Conservation (phyloP, 257 asterid genomes). For the Jacaranda mimosifolia region DNA sequence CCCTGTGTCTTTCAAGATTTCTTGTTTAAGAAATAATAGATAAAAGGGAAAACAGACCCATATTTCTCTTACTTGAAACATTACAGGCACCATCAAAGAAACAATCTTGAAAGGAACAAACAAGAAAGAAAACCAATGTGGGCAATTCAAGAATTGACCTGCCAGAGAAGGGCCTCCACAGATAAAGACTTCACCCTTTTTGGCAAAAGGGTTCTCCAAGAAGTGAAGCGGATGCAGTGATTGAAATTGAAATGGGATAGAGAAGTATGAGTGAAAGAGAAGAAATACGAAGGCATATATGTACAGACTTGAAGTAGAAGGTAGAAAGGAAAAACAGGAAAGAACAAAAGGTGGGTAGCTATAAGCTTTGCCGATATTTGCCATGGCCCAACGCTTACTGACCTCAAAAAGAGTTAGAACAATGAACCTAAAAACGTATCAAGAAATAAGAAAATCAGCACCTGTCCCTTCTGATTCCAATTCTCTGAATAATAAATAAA, state of each 20-base stretch:
- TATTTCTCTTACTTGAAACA: slow-evolving; percentile 7
- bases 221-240: slow-evolving; percentile 39
- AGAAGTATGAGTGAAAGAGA: slow-evolving; percentile 60
- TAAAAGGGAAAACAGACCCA: background rate
- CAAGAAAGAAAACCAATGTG: slow-evolving; percentile 34
- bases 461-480: slow-evolving; percentile 38
- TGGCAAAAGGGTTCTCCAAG: slow-evolving; percentile 43
- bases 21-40: background rate
- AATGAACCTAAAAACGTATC: slow-evolving; percentile 17
- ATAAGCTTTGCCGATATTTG: slow-evolving; percentile 39
- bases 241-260: slow-evolving; percentile 35
- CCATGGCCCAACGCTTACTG: slow-evolving; percentile 53
- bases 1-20: slow-evolving; percentile 17
- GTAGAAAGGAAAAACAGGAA: slow-evolving; percentile 35
- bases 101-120: slow-evolving; percentile 34
- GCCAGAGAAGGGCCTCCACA: slow-evolving; percentile 44
- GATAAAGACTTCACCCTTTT: slow-evolving; percentile 29
- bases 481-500: background rate
- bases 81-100: slow-evolving; percentile 30
- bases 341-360: slow-evolving; percentile 48
- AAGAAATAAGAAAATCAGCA: slow-evolving; percentile 24
- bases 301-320: slow-evolving; percentile 53
- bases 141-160: slow-evolving; percentile 41
- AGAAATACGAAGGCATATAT: slow-evolving; percentile 49
- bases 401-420: slow-evolving; percentile 35